Evolutionary conservation across 108 stramenopile species (phyloP).

Genomic region (Nannochloropsis salina): DNA sequence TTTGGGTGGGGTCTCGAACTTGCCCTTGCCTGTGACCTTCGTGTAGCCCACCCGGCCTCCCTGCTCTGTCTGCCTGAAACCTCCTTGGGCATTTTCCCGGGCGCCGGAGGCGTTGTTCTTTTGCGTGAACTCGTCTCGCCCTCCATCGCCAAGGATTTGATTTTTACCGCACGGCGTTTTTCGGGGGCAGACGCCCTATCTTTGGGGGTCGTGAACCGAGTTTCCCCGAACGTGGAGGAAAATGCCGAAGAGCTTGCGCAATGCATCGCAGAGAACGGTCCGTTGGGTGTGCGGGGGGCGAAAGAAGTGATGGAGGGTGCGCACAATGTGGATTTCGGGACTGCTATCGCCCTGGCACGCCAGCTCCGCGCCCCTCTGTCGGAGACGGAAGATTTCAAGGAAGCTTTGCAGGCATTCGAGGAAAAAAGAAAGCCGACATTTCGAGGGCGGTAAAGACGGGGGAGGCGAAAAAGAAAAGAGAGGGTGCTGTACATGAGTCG

Average conservation of each 20-base stretch:
- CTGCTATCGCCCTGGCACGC: neutral
- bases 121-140: conserved; percentile 2
- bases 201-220: neutral
- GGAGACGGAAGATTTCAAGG: conserved; percentile 20
- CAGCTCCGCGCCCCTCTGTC: neutral
- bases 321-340: neutral
- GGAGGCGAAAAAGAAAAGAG: neutral
- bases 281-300: conserved; percentile 4
- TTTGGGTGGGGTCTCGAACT: conserved; percentile 1
- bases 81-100: neutral
- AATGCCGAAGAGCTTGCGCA: neutral
- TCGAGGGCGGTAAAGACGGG: neutral
- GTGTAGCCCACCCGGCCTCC: neutral
- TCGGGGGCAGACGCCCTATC: neutral
- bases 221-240: neutral
- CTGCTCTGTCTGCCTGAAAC: neutral
- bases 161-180: neutral
- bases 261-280: neutral
- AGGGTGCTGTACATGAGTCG: neutral
- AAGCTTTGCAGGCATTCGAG: neutral
- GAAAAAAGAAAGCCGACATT: neutral
- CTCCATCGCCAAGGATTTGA: neutral
- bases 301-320: neutral
- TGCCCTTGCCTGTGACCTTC: conserved; percentile 4
- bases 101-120: neutral